A percentile compares a stretch with the other conserved stretches of the same genome.
These are phyloP conservation scores for Parastagonospora avenae DNA, from an alignment of 2,329 filamentous ascomycete species.

Conservation along the genomic window DNA sequence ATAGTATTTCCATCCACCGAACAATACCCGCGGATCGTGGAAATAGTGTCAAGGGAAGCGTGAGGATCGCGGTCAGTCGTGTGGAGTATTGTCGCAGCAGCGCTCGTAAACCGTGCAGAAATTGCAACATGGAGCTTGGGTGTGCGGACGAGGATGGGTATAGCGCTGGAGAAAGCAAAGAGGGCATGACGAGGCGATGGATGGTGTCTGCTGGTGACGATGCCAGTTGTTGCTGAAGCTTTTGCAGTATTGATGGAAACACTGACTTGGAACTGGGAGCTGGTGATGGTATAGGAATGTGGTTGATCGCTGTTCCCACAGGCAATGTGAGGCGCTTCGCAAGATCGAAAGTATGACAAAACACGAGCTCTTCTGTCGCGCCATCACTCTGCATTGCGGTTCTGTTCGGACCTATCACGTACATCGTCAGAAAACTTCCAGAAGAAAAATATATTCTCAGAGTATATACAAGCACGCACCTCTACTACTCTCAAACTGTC, in stretches of 20 bases:
- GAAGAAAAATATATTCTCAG: constrained; percentile 16
- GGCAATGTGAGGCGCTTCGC: constrained; percentile 55
- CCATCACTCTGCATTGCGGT: constrained; percentile 32
- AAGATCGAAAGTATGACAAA: constrained; percentile 60
- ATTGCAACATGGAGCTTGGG: constrained; percentile 77
- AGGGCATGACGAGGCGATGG: constrained; percentile 85
- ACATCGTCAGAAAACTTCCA: constrained; percentile 20
- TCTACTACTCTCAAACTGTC: constrained; percentile 69
- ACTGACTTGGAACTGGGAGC: constrained; percentile 60
- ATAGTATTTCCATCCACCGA: constrained; percentile 83
- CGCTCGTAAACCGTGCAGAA: constrained; percentile 77
- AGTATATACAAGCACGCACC: constrained; percentile 56
- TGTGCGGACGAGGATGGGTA: constrained; percentile 73
- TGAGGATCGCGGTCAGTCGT: constrained; percentile 73
- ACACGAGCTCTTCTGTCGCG: constrained; percentile 57
- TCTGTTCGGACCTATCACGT: constrained; percentile 23
- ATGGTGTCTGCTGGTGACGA: constrained; percentile 61
- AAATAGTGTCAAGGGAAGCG: constrained; percentile 79
- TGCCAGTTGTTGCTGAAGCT: constrained; percentile 60
- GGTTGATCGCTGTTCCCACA: constrained; percentile 48
- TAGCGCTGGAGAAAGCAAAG: constrained; percentile 81
- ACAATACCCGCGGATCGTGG: constrained; percentile 76
- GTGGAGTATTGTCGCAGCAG: constrained; percentile 71
- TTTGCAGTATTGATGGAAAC: constrained; percentile 70
- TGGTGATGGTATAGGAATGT: constrained; percentile 60